Conservation (phyloP, 1,284 basidiomycete species). For the Ganoderma leucocontextum region DNA sequence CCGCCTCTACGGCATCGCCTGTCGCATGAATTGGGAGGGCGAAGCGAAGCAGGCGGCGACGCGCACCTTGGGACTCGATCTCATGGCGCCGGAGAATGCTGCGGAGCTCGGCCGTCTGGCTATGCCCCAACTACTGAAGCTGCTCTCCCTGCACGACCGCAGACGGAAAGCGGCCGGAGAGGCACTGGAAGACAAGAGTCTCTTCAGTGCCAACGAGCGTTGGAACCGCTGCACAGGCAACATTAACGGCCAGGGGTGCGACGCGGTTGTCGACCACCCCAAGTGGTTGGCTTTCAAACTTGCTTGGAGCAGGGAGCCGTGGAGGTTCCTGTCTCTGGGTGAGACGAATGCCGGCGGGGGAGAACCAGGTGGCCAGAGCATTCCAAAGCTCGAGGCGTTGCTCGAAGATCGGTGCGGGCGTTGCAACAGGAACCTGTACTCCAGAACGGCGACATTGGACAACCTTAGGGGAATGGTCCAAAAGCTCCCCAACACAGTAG, state of each 20-base stretch:
- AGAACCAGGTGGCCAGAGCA: conserved; percentile 16
- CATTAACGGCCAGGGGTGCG: not conserved
- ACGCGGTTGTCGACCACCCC: conserved; percentile 19
- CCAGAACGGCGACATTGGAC: not conserved
- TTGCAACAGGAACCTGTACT: conserved; percentile 6
- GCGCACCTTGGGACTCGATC: conserved; percentile 48
- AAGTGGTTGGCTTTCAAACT: conserved; percentile 33
- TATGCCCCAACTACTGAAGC: conserved; percentile 32
- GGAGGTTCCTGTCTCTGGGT: conserved; percentile 15
- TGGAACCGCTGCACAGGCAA: conserved; percentile 2
- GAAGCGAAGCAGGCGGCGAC: conserved; percentile 60
- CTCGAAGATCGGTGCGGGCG: conserved; percentile 10
- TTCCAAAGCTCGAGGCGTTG: conserved; percentile 32
- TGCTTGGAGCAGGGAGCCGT: conserved; percentile 15
- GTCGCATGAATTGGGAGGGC: conserved; percentile 59
- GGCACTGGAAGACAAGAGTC: conserved; percentile 29
- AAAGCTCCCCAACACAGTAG: conserved; percentile 2
- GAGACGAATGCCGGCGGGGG: conserved; percentile 11
- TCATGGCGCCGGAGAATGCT: conserved; percentile 49
- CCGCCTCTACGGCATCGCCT: conserved; percentile 62
- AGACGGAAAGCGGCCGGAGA: conserved; percentile 30
- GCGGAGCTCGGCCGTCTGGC: conserved; percentile 24
- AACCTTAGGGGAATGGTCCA: not conserved
- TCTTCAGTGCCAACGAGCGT: conserved; percentile 33
- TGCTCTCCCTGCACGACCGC: conserved; percentile 35